Evolutionary conservation across 1,139 yeast species (phyloP).

Genomic region (Sugiyamaella neomexicana): DNA sequence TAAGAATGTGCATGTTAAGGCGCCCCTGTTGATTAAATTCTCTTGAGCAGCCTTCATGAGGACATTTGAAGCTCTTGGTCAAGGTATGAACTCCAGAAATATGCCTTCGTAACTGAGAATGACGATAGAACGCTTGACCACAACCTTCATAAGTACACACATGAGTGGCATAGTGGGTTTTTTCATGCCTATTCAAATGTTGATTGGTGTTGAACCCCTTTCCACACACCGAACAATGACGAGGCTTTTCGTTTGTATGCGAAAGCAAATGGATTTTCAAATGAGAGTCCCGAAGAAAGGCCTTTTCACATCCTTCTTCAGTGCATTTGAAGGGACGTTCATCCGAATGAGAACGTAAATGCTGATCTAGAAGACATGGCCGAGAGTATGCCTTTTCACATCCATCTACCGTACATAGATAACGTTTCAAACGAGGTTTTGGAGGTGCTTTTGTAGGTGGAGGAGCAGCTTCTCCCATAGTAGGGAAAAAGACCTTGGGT

Average conservation of each 20-base stretch:
- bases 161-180: slow-evolving; percentile 73
- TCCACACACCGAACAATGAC: slow-evolving; percentile 70
- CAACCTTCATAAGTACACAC: slow-evolving; percentile 64
- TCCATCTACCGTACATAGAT: slow-evolving; percentile 58
- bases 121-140: slow-evolving; percentile 66
- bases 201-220: slow-evolving; percentile 83
- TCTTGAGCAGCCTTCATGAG: slow-evolving; percentile 37
- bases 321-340: slow-evolving; percentile 74
- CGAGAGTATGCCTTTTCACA: slow-evolving; percentile 78
- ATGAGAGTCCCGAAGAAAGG: slow-evolving; percentile 77
- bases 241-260: slow-evolving; percentile 62
- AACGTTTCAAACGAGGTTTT: slow-evolving; percentile 53
- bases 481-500: slow-evolving; percentile 20
- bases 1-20: slow-evolving; percentile 38
- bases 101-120: slow-evolving; percentile 77
- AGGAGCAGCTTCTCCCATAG: slow-evolving; percentile 10
- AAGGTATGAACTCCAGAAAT: slow-evolving; percentile 56
- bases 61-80: slow-evolving; percentile 36
- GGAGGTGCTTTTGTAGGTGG: slow-evolving; percentile 17
- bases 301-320: slow-evolving; percentile 53
- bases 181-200: slow-evolving; percentile 78
- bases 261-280: slow-evolving; percentile 70
- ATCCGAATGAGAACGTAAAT: slow-evolving; percentile 71
- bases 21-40: slow-evolving; percentile 38
- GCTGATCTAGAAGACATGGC: slow-evolving; percentile 84